phyloP scores from a whole-genome alignment of 805 yeast species.

The Wickerhamiella nectarea region DNA sequence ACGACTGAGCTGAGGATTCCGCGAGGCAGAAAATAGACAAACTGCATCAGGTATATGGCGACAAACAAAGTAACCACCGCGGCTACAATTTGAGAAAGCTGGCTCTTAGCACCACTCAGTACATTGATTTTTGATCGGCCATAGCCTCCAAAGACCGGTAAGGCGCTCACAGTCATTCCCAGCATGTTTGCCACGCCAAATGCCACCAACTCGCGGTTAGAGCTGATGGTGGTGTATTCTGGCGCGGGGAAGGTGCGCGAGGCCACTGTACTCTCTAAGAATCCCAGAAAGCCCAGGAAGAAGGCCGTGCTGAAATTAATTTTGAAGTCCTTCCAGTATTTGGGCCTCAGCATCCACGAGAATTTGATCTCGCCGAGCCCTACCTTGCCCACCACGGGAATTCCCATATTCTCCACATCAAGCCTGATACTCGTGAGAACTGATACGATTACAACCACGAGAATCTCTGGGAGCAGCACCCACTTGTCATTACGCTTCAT shows the following conservation, averaged over 20 bases:
- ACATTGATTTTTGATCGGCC: conserved; percentile 87
- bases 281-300: conserved; percentile 72
- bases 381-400: conserved; percentile 59
- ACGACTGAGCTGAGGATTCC: conserved; percentile 73
- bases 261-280: conserved; percentile 88
- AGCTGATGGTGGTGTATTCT: conserved; percentile 49
- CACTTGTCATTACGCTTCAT: conserved; percentile 27
- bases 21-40: conserved; percentile 59
- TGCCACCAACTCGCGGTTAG: conserved; percentile 85
- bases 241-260: conserved; percentile 69
- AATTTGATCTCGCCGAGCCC: conserved; percentile 35
- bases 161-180: conserved; percentile 42
- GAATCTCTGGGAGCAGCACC: conserved; percentile 71
- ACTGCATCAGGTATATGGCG: conserved; percentile 43
- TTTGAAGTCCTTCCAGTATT: conserved; percentile 36
- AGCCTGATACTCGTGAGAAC: conserved; percentile 38
- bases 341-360: conserved; percentile 40
- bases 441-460: conserved; percentile 52
- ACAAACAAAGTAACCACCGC: conserved; percentile 61
- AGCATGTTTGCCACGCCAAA: conserved; percentile 62
- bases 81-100: conserved; percentile 70
- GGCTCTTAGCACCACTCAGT: conserved; percentile 75
- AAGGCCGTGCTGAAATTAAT: conserved; percentile 55
- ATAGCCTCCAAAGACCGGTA: conserved; percentile 93
- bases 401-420: conserved; percentile 31